Percentiles rank a stretch among this genome's conserved stretches.
Conservation (phyloP, 176 grass and related monocot genomes). For the Zea mays region Zm-B73-REFERENCE-NAM-5.0 NC_050099.1:151895501-151896000, state of each 20-base stretch:
- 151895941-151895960: not conserved
- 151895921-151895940: constrained; percentile 7
- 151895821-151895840: constrained; percentile 16
- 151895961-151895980: not conserved
- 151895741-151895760: constrained; percentile 73
- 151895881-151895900: too few species aligned
- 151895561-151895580: constrained; percentile 96
- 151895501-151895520: constrained; percentile 83
- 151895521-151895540: constrained; percentile 77
- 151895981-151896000: not conserved
- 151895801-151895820: constrained; percentile 3
- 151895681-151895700: constrained; percentile 72
- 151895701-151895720: constrained; percentile 91
- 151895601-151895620: constrained; percentile 93
- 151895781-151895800: constrained; percentile 14
- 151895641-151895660: constrained; percentile 86
- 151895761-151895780: constrained; percentile 46
- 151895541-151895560: constrained; percentile 71
- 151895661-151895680: constrained; percentile 73
- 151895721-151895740: constrained; percentile 89
- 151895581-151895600: constrained; percentile 81
- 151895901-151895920: too few species aligned
- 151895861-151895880: constrained; percentile 21
- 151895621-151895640: constrained; percentile 68
- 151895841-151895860: not conserved